Percentiles rank a stretch among this genome's conserved stretches.
These are phyloP conservation scores for Phytophthora melonis DNA, from an alignment of 352 stramenopile genomes.

Conservation along the genomic window DNA sequence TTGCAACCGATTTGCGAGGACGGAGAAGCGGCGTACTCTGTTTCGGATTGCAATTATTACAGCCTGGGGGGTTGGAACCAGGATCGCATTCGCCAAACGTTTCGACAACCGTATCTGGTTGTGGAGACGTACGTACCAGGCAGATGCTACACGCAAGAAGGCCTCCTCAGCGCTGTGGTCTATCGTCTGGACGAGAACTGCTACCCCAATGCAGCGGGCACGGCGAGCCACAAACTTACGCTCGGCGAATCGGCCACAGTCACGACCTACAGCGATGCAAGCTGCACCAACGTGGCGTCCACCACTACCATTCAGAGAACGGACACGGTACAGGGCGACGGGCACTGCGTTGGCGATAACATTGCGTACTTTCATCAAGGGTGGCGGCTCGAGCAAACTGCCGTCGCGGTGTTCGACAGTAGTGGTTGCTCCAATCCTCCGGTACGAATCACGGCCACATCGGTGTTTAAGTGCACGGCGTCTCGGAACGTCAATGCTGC, in stretches of 20 bases:
- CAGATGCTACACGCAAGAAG: background rate
- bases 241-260: constrained; percentile 6
- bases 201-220: constrained; percentile 20
- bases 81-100: background rate
- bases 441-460: no score
- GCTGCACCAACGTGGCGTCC: background rate
- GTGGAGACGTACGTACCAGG: background rate
- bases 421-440: no score
- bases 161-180: background rate
- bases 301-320: background rate
- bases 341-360: no score
- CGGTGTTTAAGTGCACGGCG: no score
- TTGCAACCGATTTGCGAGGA: no score
- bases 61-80: background rate
- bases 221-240: constrained; percentile 16
- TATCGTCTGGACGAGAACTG: constrained; percentile 26
- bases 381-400: no score
- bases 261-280: constrained; percentile 18
- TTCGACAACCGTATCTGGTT: background rate
- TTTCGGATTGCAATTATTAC: background rate
- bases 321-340: no score
- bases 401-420: no score
- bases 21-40: background rate
- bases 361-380: no score
- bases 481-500: no score